Evolutionary conservation across 1,139 yeast genomes (phyloP).

Genomic region (Nakaseomyces sp.): DNA sequence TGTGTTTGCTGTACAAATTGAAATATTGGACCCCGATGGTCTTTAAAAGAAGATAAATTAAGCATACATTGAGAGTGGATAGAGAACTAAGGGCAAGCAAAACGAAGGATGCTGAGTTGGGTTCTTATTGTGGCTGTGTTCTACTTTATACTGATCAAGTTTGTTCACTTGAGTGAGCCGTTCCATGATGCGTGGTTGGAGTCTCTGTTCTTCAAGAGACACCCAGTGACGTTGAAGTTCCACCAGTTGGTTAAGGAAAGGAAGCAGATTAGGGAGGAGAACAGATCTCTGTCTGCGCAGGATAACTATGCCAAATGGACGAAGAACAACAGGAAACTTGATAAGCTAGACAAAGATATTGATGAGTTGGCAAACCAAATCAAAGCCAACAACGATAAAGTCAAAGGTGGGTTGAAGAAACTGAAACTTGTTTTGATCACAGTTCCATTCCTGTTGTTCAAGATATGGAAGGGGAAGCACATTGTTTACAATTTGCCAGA

Average conservation of each 20-base stretch:
- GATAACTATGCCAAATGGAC: conserved; percentile 97
- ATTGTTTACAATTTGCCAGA: conserved; percentile 26
- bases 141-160: conserved; percentile 21
- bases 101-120: conserved; percentile 13
- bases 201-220: conserved; percentile 15
- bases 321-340: conserved; percentile 67
- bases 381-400: conserved; percentile 48
- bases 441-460: conserved; percentile 26
- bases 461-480: conserved; percentile 30
- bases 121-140: conserved; percentile 22
- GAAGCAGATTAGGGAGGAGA: conserved; percentile 40
- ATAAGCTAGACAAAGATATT: conserved; percentile 48
- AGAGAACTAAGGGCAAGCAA: neutral
- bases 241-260: conserved; percentile 40
- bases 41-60: no score
- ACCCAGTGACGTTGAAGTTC: conserved; percentile 28
- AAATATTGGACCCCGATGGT: no score
- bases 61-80: no score
- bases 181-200: conserved; percentile 24
- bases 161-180: conserved; percentile 18
- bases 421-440: conserved; percentile 31
- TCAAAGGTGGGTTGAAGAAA: conserved; percentile 41
- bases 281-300: conserved; percentile 68
- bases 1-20: no score
- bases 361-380: conserved; percentile 39